Percentiles rank a stretch among this genome's conserved stretches.
These are phyloP conservation scores for Cryphonectria japonica DNA, from an alignment of 2,329 filamentous ascomycete species.

Conservation along the genomic window DNA sequence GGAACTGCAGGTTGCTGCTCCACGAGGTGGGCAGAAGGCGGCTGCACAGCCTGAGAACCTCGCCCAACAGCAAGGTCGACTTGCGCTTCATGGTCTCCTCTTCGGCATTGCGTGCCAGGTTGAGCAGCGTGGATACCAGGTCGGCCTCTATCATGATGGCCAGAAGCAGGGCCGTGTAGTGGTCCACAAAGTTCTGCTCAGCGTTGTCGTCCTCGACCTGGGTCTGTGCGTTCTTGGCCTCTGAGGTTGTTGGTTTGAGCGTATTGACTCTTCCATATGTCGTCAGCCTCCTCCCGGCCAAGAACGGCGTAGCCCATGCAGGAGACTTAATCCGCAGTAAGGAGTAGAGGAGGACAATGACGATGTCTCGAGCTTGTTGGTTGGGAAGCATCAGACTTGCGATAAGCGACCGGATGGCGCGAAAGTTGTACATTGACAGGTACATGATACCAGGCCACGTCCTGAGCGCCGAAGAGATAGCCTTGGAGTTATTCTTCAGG, in stretches of 20 bases:
- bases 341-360: slow-evolving; percentile 84
- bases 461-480: slow-evolving; percentile 88
- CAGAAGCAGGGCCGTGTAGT: slow-evolving; percentile 88
- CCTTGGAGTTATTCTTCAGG: slow-evolving; percentile 85
- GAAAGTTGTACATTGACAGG: slow-evolving; percentile 84
- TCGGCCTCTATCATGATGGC: slow-evolving; percentile 84
- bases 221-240: slow-evolving; percentile 51
- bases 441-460: slow-evolving; percentile 93
- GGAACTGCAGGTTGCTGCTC: slow-evolving; percentile 82
- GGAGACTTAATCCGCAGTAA: slow-evolving; percentile 87
- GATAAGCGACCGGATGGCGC: slow-evolving; percentile 79
- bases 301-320: slow-evolving; percentile 92
- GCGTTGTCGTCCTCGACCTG: slow-evolving; percentile 68
- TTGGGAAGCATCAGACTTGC: slow-evolving; percentile 65
- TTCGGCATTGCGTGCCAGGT: slow-evolving; percentile 69
- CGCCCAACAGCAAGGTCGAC: slow-evolving; percentile 86
- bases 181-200: slow-evolving; percentile 85
- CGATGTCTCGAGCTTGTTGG: slow-evolving; percentile 67
- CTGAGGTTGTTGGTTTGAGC: slow-evolving; percentile 63
- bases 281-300: slow-evolving; percentile 88
- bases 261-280: slow-evolving; percentile 96
- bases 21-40: slow-evolving; percentile 80
- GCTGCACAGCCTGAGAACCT: slow-evolving; percentile 87
- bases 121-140: slow-evolving; percentile 64
- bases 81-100: slow-evolving; percentile 79